Conservation (phyloP, 1,284 basidiomycete genomes). For the Naganishia sp. region DNA sequence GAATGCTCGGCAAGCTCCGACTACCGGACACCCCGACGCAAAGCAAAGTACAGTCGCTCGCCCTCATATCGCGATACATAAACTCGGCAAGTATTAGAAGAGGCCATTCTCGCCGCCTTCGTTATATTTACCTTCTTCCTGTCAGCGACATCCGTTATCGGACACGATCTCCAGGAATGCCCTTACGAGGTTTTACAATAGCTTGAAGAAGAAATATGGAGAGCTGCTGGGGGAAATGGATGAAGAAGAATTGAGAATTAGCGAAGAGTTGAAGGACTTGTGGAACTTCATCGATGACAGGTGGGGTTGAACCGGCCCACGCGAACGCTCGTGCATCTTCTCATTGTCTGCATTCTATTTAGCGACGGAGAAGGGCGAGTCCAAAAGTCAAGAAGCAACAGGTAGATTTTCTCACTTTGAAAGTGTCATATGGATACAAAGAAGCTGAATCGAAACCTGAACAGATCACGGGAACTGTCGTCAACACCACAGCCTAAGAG, state of each 20-base stretch:
- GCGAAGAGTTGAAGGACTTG: conserved; percentile 40
- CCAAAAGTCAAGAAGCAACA: conserved; percentile 5
- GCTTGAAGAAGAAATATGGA: conserved; percentile 63
- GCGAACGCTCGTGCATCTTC: background rate
- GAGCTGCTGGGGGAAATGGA: conserved; percentile 65
- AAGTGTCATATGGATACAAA: background rate
- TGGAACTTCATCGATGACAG: conserved; percentile 51
- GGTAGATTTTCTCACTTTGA: conserved; percentile 10
- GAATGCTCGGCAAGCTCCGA: conserved; percentile 75
- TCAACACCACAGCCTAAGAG: conserved; percentile 10
- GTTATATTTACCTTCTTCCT: background rate
- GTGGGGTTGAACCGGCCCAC: conserved; percentile 36
- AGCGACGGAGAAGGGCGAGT: conserved; percentile 29
- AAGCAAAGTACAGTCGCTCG: conserved; percentile 63
- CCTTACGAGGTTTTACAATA: conserved; percentile 66
- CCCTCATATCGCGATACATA: conserved; percentile 64
- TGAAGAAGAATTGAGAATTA: conserved; percentile 60
- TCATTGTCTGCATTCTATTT: background rate
- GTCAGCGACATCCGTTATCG: conserved; percentile 69
- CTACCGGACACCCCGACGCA: conserved; percentile 66
- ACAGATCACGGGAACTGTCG: conserved; percentile 9
- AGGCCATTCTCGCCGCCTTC: background rate
- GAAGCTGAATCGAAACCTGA: background rate
- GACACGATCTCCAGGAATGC: conserved; percentile 72
- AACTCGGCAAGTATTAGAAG: conserved; percentile 59